phyloP scores from a whole-genome alignment of 495 filamentous ascomycete genomes.

The Oidiodendron maius region DNA sequence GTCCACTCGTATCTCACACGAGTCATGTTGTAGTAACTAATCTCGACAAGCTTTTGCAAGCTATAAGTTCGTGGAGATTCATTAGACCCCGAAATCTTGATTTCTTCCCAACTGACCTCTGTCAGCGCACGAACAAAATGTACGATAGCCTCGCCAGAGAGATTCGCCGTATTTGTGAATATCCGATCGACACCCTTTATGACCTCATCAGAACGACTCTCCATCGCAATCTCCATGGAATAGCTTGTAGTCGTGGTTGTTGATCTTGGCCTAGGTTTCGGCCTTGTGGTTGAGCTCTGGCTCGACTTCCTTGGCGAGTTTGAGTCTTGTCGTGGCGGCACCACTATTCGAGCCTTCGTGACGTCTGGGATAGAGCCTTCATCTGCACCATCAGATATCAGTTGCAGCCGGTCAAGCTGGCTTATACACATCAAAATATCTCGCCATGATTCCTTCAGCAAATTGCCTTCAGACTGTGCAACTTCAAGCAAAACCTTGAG shows the following conservation, averaged over 20 bases:
- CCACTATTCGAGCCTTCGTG: slow-evolving; percentile 70
- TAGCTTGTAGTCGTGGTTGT: slow-evolving; percentile 57
- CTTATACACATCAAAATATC: slow-evolving; percentile 94
- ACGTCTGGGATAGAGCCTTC: slow-evolving; percentile 91
- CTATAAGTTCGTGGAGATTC: slow-evolving; percentile 94
- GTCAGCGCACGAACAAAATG: slow-evolving; percentile 90
- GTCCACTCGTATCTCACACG: slow-evolving; percentile 98
- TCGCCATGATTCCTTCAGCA: slow-evolving; percentile 84
- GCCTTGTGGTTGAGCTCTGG: slow-evolving; percentile 45
- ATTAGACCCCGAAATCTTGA: slow-evolving; percentile 90
- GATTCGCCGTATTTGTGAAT: slow-evolving; percentile 90
- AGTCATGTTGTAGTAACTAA: slow-evolving; percentile 99
- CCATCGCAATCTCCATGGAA: slow-evolving; percentile 80
- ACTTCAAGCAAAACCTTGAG: slow-evolving; percentile 86
- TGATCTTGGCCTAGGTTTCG: slow-evolving; percentile 57
- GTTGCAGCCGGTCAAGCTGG: slow-evolving; percentile 90
- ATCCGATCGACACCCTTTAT: slow-evolving; percentile 90
- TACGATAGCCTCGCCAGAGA: slow-evolving; percentile 94
- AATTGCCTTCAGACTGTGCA: slow-evolving; percentile 85
- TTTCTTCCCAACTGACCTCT: slow-evolving; percentile 98
- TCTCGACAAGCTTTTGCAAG: slow-evolving; percentile 96
- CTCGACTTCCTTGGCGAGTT: slow-evolving; percentile 58
- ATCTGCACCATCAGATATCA: slow-evolving; percentile 91
- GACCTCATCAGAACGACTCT: slow-evolving; percentile 87
- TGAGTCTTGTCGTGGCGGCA: slow-evolving; percentile 38